Percentiles rank a stretch among this genome's conserved stretches.
phyloP scores from a whole-genome alignment of 257 asterid species.

The Nicotiana tabacum region DNA sequence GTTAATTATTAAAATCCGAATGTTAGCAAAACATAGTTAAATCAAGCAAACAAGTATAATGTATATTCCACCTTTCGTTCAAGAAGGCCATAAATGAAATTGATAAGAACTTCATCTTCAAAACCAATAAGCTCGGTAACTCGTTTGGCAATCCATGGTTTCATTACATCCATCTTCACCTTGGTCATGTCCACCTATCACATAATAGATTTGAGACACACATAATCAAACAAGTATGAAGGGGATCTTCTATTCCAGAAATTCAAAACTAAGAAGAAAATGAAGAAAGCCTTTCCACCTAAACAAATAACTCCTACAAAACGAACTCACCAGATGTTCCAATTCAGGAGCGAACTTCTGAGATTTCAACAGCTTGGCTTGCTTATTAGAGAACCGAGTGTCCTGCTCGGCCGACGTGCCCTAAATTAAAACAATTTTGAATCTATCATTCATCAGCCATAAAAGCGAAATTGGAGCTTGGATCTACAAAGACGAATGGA shows the following conservation, averaged over 20 bases:
- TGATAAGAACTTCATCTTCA: slow-evolving; percentile 98
- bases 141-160: slow-evolving; percentile 95
- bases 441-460: background rate
- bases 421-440: slow-evolving; percentile 26
- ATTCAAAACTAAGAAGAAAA: slow-evolving; percentile 8
- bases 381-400: slow-evolving; percentile 98
- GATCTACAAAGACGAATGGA: background rate
- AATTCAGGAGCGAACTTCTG: slow-evolving; percentile 95
- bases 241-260: slow-evolving; percentile 9
- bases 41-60: background rate
- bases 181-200: slow-evolving; percentile 86
- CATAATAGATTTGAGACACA: background rate
- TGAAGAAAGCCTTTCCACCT: slow-evolving; percentile 12
- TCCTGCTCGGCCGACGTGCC: slow-evolving; percentile 99
- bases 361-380: slow-evolving; percentile 86
- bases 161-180: slow-evolving; percentile 91
- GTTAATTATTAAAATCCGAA: background rate
- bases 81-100: slow-evolving; percentile 79
- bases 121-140: slow-evolving; percentile 96
- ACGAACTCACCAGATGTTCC: slow-evolving; percentile 56
- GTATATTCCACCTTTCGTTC: slow-evolving; percentile 72
- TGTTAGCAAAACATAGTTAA: background rate
- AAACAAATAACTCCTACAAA: slow-evolving; percentile 4
- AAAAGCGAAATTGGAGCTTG: background rate
- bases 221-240: slow-evolving; percentile 2